Percentiles rank a stretch among this genome's conserved stretches.
phyloP scores from a whole-genome alignment of 495 filamentous ascomycete genomes.

The Neurospora sp. region DNA sequence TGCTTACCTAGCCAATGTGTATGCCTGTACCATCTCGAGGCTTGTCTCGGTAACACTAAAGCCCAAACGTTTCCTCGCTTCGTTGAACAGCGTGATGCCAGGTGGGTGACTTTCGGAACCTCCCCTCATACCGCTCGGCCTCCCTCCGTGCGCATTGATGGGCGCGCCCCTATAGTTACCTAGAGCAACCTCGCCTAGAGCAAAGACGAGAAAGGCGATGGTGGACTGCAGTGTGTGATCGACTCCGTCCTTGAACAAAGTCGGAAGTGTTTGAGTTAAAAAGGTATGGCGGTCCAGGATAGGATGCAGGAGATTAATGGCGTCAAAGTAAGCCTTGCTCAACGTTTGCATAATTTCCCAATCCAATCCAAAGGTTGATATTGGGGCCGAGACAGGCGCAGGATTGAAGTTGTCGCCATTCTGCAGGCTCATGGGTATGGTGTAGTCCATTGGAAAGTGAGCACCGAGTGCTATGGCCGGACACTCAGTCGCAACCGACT shows the following conservation, averaged over 20 bases:
- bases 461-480: conserved; percentile 36
- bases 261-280: conserved; percentile 32
- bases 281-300: conserved; percentile 45
- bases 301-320: conserved; percentile 45
- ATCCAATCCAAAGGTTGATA: conserved; percentile 19
- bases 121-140: conserved; percentile 43
- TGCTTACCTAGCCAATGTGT: conserved; percentile 41
- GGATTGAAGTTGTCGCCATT: neutral
- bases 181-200: conserved; percentile 44
- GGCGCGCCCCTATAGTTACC: conserved; percentile 36
- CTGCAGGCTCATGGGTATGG: conserved; percentile 4
- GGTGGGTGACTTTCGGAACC: conserved; percentile 40
- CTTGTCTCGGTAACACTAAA: conserved; percentile 44
- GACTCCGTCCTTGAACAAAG: conserved; percentile 39
- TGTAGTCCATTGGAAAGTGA: conserved; percentile 7
- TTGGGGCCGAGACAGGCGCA: neutral
- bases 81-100: conserved; percentile 48
- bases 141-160: conserved; percentile 31
- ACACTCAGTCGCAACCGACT: conserved; percentile 31
- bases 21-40: conserved; percentile 48
- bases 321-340: conserved; percentile 44
- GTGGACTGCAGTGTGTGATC: conserved; percentile 37
- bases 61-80: conserved; percentile 47
- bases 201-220: conserved; percentile 46
- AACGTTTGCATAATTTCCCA: conserved; percentile 41